phyloP scores from a whole-genome alignment of 2,329 filamentous ascomycete species.

The Zymoseptoria passerinii region DNA sequence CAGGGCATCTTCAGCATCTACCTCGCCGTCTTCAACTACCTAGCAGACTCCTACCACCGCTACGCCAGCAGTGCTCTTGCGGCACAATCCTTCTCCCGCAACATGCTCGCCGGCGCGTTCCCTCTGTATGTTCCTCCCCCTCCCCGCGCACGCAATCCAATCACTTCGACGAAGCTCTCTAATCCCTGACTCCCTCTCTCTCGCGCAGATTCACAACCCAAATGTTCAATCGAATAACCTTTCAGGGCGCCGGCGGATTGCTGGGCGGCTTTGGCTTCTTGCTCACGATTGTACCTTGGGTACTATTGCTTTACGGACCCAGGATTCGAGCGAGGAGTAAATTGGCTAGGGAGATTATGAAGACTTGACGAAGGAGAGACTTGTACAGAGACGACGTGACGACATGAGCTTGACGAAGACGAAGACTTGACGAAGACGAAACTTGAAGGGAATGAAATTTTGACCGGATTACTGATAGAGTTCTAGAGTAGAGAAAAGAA shows the following conservation, averaged over 20 bases:
- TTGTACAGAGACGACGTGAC: neutral
- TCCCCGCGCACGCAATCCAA: too few species aligned
- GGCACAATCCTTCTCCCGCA: conserved; percentile 78
- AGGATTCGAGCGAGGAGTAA: conserved; percentile 66
- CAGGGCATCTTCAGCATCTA: conserved; percentile 75
- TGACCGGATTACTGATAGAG: neutral
- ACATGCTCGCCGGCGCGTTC: conserved; percentile 72
- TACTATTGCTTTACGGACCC: conserved; percentile 69
- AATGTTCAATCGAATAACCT: conserved; percentile 66
- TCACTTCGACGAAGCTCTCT: too few species aligned
- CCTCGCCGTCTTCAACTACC: conserved; percentile 83
- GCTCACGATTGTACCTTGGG: conserved; percentile 79
- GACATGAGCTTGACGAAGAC: too few species aligned
- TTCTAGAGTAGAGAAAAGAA: neutral
- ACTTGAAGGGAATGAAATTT: neutral
- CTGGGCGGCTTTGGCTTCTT: conserved; percentile 61
- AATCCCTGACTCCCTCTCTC: too few species aligned
- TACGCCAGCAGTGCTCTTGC: conserved; percentile 82
- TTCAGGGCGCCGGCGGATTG: conserved; percentile 62
- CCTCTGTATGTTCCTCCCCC: conserved; percentile 48
- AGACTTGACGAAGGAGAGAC: neutral
- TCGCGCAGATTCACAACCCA: conserved; percentile 57
- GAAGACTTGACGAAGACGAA: too few species aligned
- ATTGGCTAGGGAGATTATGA: conserved; percentile 51
- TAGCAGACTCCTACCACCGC: conserved; percentile 77